phyloP scores from a whole-genome alignment of 176 grass and related monocot genomes.

The Oropetium thomaeum region DNA sequence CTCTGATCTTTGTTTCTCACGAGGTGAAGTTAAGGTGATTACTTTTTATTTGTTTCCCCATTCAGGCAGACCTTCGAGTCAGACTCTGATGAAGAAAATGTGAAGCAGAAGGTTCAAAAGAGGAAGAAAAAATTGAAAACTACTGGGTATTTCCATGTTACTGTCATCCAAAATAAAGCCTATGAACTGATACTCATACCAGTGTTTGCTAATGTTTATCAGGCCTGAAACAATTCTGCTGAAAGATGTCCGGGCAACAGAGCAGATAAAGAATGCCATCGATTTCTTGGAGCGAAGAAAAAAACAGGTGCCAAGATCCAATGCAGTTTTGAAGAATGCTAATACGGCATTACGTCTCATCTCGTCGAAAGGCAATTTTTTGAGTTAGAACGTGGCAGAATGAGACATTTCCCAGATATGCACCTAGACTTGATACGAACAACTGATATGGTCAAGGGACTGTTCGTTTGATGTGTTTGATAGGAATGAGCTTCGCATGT shows the following conservation, averaged over 20 bases:
- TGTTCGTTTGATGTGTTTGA: not conserved
- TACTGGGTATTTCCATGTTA: constrained; percentile 53
- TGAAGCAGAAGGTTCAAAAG: constrained; percentile 46
- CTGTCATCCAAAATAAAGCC: not conserved
- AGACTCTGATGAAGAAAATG: constrained; percentile 79
- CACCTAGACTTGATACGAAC: not conserved
- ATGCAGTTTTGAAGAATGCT: constrained; percentile 49
- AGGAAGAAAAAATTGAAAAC: constrained; percentile 54
- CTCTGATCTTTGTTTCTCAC: not conserved
- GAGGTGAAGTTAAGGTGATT: not conserved
- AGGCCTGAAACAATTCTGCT: constrained; percentile 79
- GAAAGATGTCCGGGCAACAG: constrained; percentile 53
- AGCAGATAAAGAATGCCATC: constrained; percentile 57
- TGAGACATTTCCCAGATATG: not conserved
- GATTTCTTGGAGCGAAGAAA: constrained; percentile 76
- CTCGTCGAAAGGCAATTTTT: constrained; percentile 34
- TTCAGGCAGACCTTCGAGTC: constrained; percentile 80
- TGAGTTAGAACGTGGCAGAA: constrained; percentile 1
- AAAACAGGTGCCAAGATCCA: constrained; percentile 53
- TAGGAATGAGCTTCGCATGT: not conserved
- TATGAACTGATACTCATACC: constrained; percentile 16
- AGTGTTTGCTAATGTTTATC: constrained; percentile 26
- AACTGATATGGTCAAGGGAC: not conserved
- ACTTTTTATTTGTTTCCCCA: constrained; percentile 9
- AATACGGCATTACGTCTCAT: constrained; percentile 39